Conservation (phyloP, 768 basidiomycete genomes). For the Lactarius pseudohatsudake region DNA sequence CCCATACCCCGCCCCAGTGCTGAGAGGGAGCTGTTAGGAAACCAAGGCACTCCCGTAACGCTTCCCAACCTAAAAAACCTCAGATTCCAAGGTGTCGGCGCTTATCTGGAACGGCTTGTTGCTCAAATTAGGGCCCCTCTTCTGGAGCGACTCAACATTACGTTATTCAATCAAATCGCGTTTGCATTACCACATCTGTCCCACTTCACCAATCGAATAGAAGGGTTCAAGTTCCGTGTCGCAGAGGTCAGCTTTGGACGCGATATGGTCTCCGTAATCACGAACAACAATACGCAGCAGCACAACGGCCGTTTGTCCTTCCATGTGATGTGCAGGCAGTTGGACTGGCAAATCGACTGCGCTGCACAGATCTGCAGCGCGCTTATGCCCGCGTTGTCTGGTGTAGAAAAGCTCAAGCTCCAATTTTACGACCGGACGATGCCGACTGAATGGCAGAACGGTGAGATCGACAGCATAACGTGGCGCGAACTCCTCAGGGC, state of each 20-base stretch:
- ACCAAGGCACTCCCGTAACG: background rate
- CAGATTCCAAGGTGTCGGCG: background rate
- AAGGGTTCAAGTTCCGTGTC: background rate
- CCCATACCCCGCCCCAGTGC: background rate
- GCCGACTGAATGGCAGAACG: background rate
- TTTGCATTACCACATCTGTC: background rate
- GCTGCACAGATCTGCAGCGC: constrained; percentile 12
- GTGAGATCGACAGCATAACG: background rate
- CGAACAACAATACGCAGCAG: no score
- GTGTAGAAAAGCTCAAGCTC: background rate
- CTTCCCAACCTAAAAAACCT: background rate
- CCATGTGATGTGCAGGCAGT: background rate
- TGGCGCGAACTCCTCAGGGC: no score
- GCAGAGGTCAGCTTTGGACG: background rate
- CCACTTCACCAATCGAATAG: background rate
- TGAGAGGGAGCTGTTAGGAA: background rate
- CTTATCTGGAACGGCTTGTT: background rate
- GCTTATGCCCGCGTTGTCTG: background rate
- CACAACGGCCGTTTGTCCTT: background rate
- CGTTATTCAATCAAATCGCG: background rate
- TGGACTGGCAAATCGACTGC: constrained; percentile 13
- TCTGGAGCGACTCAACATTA: background rate
- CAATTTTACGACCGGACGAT: background rate
- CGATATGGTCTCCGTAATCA: background rate
- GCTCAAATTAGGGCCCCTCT: background rate